Conservation (phyloP, 768 basidiomycete species). For the Tylopilus felleus region DNA sequence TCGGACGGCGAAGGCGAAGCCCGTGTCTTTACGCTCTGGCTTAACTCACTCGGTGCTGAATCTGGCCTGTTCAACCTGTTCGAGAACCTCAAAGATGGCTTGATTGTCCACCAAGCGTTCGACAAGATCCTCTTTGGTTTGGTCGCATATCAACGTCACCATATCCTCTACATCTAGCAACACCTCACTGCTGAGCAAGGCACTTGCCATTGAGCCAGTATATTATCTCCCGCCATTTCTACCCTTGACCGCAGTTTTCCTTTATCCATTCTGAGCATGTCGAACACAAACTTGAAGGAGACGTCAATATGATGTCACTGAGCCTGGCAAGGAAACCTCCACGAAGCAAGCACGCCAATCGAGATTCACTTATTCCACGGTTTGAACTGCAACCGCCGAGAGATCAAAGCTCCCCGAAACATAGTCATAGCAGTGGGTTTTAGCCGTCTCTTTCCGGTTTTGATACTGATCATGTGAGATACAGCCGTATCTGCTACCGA, state of each 20-base stretch:
- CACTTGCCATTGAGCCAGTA: slow-evolving; percentile 30
- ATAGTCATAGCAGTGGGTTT: slow-evolving; percentile 14
- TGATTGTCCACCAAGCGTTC: no score
- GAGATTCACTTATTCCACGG: slow-evolving; percentile 35
- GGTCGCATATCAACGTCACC: no score
- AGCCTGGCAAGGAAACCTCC: slow-evolving; percentile 37
- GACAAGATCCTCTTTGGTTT: no score
- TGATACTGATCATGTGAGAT: background rate
- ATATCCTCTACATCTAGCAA: no score
- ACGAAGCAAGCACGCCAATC: slow-evolving; percentile 17
- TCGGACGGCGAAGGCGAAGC: no score
- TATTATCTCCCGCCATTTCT: slow-evolving; percentile 31
- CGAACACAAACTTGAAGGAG: slow-evolving; percentile 34
- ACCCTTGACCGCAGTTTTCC: slow-evolving; percentile 43
- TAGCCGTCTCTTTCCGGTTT: background rate
- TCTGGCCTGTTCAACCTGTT: no score
- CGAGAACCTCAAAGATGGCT: no score
- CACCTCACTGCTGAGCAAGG: no score
- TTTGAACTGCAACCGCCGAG: slow-evolving; percentile 26
- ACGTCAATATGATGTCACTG: slow-evolving; percentile 45
- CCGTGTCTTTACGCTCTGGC: no score
- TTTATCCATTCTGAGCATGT: slow-evolving; percentile 20
- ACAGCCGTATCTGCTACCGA: slow-evolving; percentile 21
- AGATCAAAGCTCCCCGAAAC: slow-evolving; percentile 23
- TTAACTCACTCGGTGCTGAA: no score